phyloP scores from a whole-genome alignment of 805 yeast genomes.

The Wickerhamiella domercqiae region DNA sequence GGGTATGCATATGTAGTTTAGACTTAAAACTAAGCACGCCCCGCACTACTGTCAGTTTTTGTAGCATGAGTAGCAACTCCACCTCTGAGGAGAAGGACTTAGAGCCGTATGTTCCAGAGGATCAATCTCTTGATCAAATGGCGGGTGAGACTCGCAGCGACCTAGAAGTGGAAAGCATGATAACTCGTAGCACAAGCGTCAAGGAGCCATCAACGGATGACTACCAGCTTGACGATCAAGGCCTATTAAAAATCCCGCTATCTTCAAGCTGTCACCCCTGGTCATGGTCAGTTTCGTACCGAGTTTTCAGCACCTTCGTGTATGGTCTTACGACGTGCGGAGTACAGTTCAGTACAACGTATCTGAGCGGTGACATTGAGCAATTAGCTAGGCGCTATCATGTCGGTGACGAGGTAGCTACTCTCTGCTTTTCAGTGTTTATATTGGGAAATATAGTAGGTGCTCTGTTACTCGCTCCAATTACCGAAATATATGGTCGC shows the following conservation, averaged over 20 bases:
- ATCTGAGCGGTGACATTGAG: constrained; percentile 36
- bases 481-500: constrained; percentile 40
- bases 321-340: constrained; percentile 31
- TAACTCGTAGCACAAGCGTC: background rate
- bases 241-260: too few species aligned
- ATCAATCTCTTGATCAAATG: too few species aligned
- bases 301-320: constrained; percentile 26
- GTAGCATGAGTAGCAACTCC: too few species aligned
- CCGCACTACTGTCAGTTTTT: too few species aligned
- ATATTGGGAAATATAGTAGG: constrained; percentile 47
- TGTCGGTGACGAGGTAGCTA: constrained; percentile 29
- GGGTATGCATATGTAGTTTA: too few species aligned
- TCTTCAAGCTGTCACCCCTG: too few species aligned
- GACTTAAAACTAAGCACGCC: too few species aligned
- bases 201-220: too few species aligned
- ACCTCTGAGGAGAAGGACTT: too few species aligned
- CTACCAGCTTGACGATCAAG: too few species aligned
- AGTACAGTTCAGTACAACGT: constrained; percentile 36
- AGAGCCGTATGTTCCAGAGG: too few species aligned
- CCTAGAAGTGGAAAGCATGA: background rate
- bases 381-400: constrained; percentile 30
- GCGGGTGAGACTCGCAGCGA: too few species aligned
- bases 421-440: constrained; percentile 36
- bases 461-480: constrained; percentile 39
- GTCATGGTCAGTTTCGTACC: constrained; percentile 35